phyloP scores from a whole-genome alignment of 73 alveolate genomes.

The Strombidium stylifer region DNA sequence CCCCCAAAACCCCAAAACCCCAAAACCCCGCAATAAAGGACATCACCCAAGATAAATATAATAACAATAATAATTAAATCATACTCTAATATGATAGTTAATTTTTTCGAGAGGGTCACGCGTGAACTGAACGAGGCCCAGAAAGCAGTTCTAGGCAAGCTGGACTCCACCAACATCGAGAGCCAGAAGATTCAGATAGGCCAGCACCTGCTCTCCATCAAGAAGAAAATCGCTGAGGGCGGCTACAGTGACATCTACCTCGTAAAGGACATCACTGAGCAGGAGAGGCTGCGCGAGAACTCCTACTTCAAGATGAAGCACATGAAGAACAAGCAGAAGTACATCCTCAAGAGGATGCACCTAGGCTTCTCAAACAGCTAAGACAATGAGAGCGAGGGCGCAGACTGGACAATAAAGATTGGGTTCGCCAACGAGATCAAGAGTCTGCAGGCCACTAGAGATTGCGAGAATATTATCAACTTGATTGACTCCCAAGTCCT shows the following conservation, averaged over 20 bases:
- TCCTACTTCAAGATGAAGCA: background rate
- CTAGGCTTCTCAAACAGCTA: background rate
- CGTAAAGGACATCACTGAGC: background rate
- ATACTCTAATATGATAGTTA: background rate
- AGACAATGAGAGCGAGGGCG: background rate
- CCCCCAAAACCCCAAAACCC: too few relatives aligned
- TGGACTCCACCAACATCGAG: background rate
- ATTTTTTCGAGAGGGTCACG: background rate
- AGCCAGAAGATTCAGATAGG: background rate
- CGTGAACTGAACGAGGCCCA: background rate
- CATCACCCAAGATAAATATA: background rate
- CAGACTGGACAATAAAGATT: background rate
- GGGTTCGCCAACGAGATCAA: too few relatives aligned
- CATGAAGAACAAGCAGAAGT: constrained; percentile 1
- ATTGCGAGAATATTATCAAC: too few relatives aligned
- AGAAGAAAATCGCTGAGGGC: background rate
- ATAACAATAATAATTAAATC: background rate
- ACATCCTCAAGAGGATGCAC: background rate
- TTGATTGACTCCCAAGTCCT: too few relatives aligned
- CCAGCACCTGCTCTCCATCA: background rate
- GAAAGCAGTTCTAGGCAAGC: background rate
- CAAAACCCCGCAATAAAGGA: too few relatives aligned
- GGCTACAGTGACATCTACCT: background rate
- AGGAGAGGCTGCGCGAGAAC: background rate
- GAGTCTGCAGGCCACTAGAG: background rate